phyloP scores from a whole-genome alignment of 140 eudicot species.

The Senecio squalidus region DNA sequence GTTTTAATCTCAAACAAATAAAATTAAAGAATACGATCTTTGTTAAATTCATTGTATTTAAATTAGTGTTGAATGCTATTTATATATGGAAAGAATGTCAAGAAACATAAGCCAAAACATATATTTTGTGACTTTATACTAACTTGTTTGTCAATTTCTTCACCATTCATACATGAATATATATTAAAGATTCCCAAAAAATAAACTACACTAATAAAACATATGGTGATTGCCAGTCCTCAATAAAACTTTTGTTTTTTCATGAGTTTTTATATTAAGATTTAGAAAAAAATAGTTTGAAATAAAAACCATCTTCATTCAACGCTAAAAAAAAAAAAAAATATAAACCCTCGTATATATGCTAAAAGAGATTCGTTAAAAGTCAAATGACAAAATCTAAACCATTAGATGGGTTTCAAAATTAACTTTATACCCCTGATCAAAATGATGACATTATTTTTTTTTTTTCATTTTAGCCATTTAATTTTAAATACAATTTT shows the following conservation, averaged over 20 bases:
- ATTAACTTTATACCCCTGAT: too few relatives aligned
- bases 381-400: too few relatives aligned
- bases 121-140: constrained; percentile 5
- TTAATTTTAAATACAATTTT: too few relatives aligned
- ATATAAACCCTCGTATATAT: too few relatives aligned
- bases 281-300: neutral
- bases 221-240: constrained; percentile 6
- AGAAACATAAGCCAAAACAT: constrained; percentile 15
- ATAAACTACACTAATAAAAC: constrained; percentile 13
- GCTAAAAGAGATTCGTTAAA: too few relatives aligned
- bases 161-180: constrained; percentile 6
- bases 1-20: neutral
- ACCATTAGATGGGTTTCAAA: too few relatives aligned
- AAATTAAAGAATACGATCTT: constrained; percentile 6
- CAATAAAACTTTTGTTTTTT: constrained; percentile 1
- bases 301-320: neutral
- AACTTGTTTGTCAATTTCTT: constrained; percentile 32
- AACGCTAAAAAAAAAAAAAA: too few relatives aligned
- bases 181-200: constrained; percentile 20
- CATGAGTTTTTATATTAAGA: neutral
- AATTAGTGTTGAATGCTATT: neutral
- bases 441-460: too few relatives aligned
- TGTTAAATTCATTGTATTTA: constrained; percentile 14
- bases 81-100: constrained; percentile 6
- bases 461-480: too few relatives aligned